Conservation (phyloP, 2,329 filamentous ascomycete species). For the Colletotrichum euphorbiae region DNA sequence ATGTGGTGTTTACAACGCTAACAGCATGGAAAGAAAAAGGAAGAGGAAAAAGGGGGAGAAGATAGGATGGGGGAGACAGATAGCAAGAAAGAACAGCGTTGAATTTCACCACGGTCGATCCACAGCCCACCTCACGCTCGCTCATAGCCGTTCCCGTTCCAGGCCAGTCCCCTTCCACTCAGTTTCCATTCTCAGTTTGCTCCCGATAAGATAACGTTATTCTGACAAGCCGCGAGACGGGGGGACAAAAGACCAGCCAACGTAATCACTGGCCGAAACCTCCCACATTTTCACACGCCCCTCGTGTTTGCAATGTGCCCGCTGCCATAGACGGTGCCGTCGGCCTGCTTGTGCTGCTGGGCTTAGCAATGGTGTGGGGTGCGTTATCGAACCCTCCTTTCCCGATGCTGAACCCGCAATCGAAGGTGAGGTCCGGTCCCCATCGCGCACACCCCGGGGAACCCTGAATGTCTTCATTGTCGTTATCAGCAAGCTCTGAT, state of each 20-base stretch:
- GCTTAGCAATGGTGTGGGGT: slow-evolving; percentile 19
- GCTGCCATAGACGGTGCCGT: background rate
- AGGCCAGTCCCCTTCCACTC: slow-evolving; percentile 18
- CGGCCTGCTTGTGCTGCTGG: no score
- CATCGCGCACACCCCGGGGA: slow-evolving; percentile 15
- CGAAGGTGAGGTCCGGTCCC: background rate
- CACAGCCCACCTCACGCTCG: slow-evolving; percentile 17
- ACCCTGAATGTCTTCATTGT: slow-evolving; percentile 35
- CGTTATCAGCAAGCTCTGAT: slow-evolving; percentile 35
- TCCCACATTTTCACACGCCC: slow-evolving; percentile 1
- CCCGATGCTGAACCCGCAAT: background rate
- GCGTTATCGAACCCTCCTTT: slow-evolving; percentile 25
- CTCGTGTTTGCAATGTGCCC: slow-evolving; percentile 3
- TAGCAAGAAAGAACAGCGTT: background rate
- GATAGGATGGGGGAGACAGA: background rate
- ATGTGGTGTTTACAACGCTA: background rate
- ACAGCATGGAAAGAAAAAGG: background rate
- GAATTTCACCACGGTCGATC: slow-evolving; percentile 20
- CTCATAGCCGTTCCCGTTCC: slow-evolving; percentile 3
- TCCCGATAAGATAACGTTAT: slow-evolving; percentile 32
- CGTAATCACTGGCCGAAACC: slow-evolving; percentile 3
- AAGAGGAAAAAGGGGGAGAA: background rate
- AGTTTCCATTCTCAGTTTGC: slow-evolving; percentile 14
- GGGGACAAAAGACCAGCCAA: slow-evolving; percentile 2
- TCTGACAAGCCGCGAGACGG: slow-evolving; percentile 22